Evolutionary conservation across 345 rosid genomes (phyloP).

Genomic region (Aquilaria sinensis): DNA sequence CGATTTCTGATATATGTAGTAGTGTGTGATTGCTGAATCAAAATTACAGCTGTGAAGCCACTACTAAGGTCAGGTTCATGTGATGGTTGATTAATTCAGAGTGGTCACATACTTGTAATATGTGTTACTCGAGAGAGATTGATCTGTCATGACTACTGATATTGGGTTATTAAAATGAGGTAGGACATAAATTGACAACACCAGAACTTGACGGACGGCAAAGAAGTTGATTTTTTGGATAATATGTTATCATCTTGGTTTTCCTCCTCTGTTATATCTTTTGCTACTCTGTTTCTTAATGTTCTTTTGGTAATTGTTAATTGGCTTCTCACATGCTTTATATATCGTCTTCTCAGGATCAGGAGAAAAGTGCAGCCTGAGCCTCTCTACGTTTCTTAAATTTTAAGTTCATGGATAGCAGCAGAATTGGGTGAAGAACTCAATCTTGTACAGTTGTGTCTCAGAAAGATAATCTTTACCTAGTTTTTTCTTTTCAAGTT

Average conservation of each 20-base stretch:
- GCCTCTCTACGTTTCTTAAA: constrained; percentile 61
- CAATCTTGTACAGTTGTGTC: too few relatives aligned
- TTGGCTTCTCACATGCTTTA: neutral
- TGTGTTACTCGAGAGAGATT: too few relatives aligned
- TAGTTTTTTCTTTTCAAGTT: too few relatives aligned
- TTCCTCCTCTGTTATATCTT: neutral
- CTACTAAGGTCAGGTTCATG: neutral
- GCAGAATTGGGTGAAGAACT: too few relatives aligned
- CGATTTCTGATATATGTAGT: neutral
- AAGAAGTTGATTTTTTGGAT: neutral
- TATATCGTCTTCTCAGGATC: constrained; percentile 41
- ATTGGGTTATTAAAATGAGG: too few relatives aligned
- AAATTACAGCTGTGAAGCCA: neutral
- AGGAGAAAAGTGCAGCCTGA: constrained; percentile 67
- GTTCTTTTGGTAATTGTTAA: neutral
- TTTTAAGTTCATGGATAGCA: too few relatives aligned
- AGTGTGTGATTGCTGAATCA: too few relatives aligned
- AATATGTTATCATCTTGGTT: neutral
- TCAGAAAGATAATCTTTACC: too few relatives aligned
- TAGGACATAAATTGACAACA: too few relatives aligned
- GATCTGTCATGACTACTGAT: too few relatives aligned
- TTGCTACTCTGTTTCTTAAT: neutral
- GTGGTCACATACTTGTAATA: too few relatives aligned
- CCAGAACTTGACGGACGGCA: neutral
- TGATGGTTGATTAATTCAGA: neutral